Percentiles rank a stretch among this genome's conserved stretches.
These are phyloP conservation scores for Candida methanosorbosa DNA, from an alignment of 805 yeast species.

Conservation along the genomic window DNA sequence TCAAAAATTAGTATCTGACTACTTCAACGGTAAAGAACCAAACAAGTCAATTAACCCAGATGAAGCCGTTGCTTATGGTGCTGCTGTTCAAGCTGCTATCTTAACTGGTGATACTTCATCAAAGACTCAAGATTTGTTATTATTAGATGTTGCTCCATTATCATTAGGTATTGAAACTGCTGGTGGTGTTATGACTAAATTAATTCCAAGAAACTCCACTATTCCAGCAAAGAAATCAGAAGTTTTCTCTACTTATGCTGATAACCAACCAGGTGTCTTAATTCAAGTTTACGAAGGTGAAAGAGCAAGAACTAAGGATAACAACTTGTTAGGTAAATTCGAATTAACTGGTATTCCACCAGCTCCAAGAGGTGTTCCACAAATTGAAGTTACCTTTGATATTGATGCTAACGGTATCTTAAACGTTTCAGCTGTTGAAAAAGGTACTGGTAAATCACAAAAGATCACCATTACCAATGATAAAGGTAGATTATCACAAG, in stretches of 20 bases:
- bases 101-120: conserved; percentile 93
- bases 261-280: conserved; percentile 78
- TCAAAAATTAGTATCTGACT: conserved; percentile 91
- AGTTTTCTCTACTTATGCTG: conserved; percentile 73
- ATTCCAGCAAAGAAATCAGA: conserved; percentile 72
- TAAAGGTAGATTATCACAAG: conserved; percentile 48
- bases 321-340: conserved; percentile 69
- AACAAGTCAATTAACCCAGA: conserved; percentile 95
- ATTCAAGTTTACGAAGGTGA: conserved; percentile 78
- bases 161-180: conserved; percentile 79
- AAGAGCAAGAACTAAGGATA: conserved; percentile 68
- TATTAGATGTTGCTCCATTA: conserved; percentile 93
- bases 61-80: conserved; percentile 99
- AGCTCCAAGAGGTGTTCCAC: conserved; percentile 74
- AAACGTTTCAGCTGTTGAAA: conserved; percentile 50
- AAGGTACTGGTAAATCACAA: conserved; percentile 43
- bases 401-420: conserved; percentile 76
- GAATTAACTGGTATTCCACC: conserved; percentile 65
- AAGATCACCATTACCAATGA: conserved; percentile 40
- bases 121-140: conserved; percentile 89
- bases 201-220: conserved; percentile 69
- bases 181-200: conserved; percentile 75
- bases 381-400: conserved; percentile 67
- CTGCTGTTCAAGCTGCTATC: conserved; percentile 97
- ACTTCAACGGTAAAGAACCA: conserved; percentile 96